phyloP scores from a whole-genome alignment of 805 yeast species.

The Pachysolen tannophilus region DNA sequence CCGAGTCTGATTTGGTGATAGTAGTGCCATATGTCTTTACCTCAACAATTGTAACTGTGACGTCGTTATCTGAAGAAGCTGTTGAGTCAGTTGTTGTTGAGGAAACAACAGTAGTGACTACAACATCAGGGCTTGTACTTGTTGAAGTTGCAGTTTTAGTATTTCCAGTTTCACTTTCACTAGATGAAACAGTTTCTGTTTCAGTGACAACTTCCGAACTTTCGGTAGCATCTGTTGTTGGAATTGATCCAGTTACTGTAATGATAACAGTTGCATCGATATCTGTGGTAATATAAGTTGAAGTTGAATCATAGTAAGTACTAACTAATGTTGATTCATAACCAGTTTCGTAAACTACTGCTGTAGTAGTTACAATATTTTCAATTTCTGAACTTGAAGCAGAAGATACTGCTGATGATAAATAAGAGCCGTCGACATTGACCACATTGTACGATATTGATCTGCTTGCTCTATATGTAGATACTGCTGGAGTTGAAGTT shows the following conservation, averaged over 20 bases:
- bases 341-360: constrained; percentile 6
- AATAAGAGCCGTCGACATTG: constrained; percentile 8
- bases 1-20: constrained; percentile 3
- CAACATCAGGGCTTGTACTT: background rate
- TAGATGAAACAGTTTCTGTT: background rate
- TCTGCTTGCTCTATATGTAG: too few relatives aligned
- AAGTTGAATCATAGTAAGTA: too few relatives aligned
- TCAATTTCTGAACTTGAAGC: background rate
- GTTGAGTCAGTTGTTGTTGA: background rate
- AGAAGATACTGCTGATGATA: background rate
- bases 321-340: constrained; percentile 4
- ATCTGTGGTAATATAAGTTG: too few relatives aligned
- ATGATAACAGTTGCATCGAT: too few relatives aligned
- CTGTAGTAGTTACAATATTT: constrained; percentile 1
- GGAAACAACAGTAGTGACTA: background rate
- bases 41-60: constrained; percentile 4
- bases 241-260: too few relatives aligned
- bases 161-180: background rate
- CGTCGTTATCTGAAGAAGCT: constrained; percentile 5
- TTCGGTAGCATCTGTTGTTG: too few relatives aligned
- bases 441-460: constrained; percentile 7
- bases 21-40: too few relatives aligned
- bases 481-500: background rate
- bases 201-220: too few relatives aligned
- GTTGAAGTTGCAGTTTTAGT: background rate